Conservation (phyloP, 2,329 filamentous ascomycete genomes). For the Colletotrichum ledebouriae region DNA sequence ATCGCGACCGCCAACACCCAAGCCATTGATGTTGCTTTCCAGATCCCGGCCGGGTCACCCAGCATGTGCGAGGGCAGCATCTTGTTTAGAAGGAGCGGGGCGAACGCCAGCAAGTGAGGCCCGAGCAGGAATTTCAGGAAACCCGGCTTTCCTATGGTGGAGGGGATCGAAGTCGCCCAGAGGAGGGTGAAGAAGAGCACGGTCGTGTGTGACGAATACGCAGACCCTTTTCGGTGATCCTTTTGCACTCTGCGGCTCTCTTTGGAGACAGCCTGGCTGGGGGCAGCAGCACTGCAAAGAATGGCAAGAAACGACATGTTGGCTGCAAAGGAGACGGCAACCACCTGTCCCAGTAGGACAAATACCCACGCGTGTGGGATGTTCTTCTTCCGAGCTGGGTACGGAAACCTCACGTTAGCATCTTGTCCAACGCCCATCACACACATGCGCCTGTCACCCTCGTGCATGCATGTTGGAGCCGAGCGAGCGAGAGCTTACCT, state of each 20-base stretch:
- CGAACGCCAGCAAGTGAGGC: slow-evolving; percentile 47
- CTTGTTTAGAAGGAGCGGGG: slow-evolving; percentile 44
- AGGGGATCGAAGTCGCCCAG: slow-evolving; percentile 41
- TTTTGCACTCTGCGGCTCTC: neutral
- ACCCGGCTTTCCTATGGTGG: slow-evolving; percentile 22
- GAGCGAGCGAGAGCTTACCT: slow-evolving; percentile 35
- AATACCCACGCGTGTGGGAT: slow-evolving; percentile 46
- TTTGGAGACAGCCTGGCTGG: neutral
- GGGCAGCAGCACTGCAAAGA: slow-evolving; percentile 27
- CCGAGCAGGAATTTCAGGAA: slow-evolving; percentile 45
- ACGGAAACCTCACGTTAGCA: neutral
- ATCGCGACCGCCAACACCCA: slow-evolving; percentile 32
- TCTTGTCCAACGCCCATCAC: neutral
- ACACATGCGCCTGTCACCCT: neutral
- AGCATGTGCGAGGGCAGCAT: slow-evolving; percentile 22
- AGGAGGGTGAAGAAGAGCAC: slow-evolving; percentile 40
- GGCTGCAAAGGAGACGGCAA: slow-evolving; percentile 48
- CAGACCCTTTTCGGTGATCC: neutral
- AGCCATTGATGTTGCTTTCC: slow-evolving; percentile 35
- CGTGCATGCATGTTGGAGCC: neutral
- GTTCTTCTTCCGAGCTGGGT: slow-evolving; percentile 39
- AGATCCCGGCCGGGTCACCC: slow-evolving; percentile 30
- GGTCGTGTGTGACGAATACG: slow-evolving; percentile 35
- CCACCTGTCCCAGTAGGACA: slow-evolving; percentile 47
- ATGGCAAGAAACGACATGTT: slow-evolving; percentile 48